A percentile compares a stretch with the other conserved stretches of the same genome.
Evolutionary conservation across 495 filamentous ascomycete species (phyloP).

Genomic region (Podospora didyma): DNA sequence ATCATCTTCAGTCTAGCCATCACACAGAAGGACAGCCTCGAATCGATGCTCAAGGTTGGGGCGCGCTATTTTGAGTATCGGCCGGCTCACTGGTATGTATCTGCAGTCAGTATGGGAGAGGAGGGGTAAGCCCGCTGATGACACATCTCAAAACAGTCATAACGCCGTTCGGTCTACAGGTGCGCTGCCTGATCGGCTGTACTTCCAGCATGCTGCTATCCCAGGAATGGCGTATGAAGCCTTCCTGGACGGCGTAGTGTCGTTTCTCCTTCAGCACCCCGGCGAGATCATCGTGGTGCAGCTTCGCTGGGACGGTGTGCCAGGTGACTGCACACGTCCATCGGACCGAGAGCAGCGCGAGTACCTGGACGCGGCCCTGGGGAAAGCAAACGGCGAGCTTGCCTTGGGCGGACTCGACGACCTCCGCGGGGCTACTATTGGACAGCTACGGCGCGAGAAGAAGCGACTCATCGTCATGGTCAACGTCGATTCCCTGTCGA

Average conservation of each 20-base stretch:
- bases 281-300: constrained; percentile 50
- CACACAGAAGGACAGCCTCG: constrained; percentile 50
- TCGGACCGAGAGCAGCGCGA: constrained; percentile 38
- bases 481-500: constrained; percentile 41
- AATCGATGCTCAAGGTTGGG: constrained; percentile 43
- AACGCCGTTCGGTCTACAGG: constrained; percentile 27
- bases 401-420: constrained; percentile 33
- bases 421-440: constrained; percentile 33
- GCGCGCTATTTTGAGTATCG: constrained; percentile 55
- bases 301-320: constrained; percentile 52
- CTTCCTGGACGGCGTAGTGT: constrained; percentile 42
- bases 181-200: constrained; percentile 42
- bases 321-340: constrained; percentile 40
- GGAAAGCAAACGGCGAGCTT: constrained; percentile 23
- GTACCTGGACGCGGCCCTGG: constrained; percentile 37
- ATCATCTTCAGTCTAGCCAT: constrained; percentile 51
- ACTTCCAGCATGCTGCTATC: constrained; percentile 52
- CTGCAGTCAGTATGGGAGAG: too few relatives aligned
- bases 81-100: constrained; percentile 37
- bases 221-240: constrained; percentile 50
- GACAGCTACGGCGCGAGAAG: constrained; percentile 33
- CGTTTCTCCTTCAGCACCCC: constrained; percentile 40
- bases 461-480: constrained; percentile 48
- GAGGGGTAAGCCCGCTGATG: too few relatives aligned
- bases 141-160: too few relatives aligned